Conservation (phyloP, 2,329 filamentous ascomycete species). For the Neonectria faginata region DNA sequence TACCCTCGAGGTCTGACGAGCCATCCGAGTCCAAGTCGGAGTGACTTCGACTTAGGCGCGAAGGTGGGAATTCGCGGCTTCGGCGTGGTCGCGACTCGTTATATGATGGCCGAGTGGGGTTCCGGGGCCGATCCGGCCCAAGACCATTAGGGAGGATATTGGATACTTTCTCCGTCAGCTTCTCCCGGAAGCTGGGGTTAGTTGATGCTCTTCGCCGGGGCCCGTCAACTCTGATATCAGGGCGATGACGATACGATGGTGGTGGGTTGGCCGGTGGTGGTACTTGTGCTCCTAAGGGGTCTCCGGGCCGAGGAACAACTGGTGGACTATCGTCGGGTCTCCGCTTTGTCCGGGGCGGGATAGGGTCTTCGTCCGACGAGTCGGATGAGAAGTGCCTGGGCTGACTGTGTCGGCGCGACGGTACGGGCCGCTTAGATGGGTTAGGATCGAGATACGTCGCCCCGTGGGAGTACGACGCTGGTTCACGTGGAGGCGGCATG, state of each 20-base stretch:
- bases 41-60: conserved; percentile 55
- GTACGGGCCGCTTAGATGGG: conserved; percentile 43
- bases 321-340: conserved; percentile 45
- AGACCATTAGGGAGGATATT: conserved; percentile 56
- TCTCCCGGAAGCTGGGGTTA: conserved; percentile 58
- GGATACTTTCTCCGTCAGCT: conserved; percentile 58
- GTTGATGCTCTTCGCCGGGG: conserved; percentile 50
- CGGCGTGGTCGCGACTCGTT: conserved; percentile 50
- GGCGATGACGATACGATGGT: conserved; percentile 49
- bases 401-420: conserved; percentile 62
- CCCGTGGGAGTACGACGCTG: conserved; percentile 45
- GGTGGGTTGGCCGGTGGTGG: conserved; percentile 44
- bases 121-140: conserved; percentile 52
- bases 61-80: conserved; percentile 56
- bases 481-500: conserved; percentile 50
- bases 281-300: conserved; percentile 38
- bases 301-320: conserved; percentile 14
- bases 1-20: conserved; percentile 50
- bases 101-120: conserved; percentile 51
- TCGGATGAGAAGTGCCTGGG: conserved; percentile 57
- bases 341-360: conserved; percentile 45
- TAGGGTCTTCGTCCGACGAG: conserved; percentile 57
- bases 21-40: conserved; percentile 55
- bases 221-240: conserved; percentile 53
- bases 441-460: conserved; percentile 52